A percentile compares a stretch with the other conserved stretches of the same genome.
phyloP scores from a whole-genome alignment of 2,329 filamentous ascomycete genomes.

The Exserohilum turcica region DNA sequence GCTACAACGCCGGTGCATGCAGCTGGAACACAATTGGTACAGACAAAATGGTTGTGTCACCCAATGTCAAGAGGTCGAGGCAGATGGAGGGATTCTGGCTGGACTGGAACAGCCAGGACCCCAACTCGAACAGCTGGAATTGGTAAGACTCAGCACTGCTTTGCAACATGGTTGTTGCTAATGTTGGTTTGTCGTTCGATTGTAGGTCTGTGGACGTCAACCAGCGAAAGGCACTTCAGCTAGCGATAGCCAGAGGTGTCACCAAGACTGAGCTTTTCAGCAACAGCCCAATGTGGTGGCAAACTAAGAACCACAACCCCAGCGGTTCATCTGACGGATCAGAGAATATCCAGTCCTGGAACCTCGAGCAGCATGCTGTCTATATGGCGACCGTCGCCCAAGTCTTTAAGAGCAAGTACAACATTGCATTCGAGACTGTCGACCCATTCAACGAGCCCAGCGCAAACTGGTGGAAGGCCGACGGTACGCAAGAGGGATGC shows the following conservation, averaged over 20 bases:
- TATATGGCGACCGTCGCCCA: conserved; percentile 14
- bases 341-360: conserved; percentile 15
- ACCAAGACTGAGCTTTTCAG: conserved; percentile 9
- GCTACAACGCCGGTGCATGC: conserved; percentile 14
- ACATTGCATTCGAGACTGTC: conserved; percentile 9
- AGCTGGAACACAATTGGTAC: conserved; percentile 12
- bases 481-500: conserved; percentile 15
- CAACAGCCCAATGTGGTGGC: conserved; percentile 15
- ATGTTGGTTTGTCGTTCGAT: not conserved
- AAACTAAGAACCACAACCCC: conserved; percentile 11
- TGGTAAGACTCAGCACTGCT: not conserved
- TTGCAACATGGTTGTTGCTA: not conserved
- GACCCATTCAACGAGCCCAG: conserved; percentile 15
- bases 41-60: conserved; percentile 7
- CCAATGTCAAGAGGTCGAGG: conserved; percentile 12
- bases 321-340: conserved; percentile 7
- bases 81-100: conserved; percentile 16
- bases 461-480: conserved; percentile 16
- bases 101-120: conserved; percentile 9
- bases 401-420: conserved; percentile 9
- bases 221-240: conserved; percentile 9
- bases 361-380: conserved; percentile 12
- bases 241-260: conserved; percentile 12
- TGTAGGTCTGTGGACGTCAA: conserved; percentile 10
- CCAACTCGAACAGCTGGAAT: conserved; percentile 7